Evolutionary conservation across 768 basidiomycete genomes (phyloP).

Genomic region (Mycena alexandri): DNA sequence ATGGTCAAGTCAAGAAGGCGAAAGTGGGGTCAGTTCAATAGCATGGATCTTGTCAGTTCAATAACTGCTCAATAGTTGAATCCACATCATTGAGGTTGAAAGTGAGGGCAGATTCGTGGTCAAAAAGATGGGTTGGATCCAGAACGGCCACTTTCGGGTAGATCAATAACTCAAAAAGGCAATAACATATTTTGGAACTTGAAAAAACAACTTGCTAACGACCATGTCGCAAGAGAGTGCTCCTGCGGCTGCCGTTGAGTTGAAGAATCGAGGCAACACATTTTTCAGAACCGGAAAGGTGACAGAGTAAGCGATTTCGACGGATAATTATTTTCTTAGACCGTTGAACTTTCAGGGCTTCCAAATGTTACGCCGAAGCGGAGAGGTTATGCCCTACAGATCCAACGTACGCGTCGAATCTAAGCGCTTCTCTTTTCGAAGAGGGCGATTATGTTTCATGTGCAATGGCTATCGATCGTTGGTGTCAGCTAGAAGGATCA

Average conservation of each 20-base stretch:
- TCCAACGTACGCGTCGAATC: conserved; percentile 16
- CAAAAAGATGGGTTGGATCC: too few species aligned
- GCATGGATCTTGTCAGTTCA: too few species aligned
- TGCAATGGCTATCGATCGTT: conserved; percentile 15
- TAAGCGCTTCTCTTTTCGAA: conserved; percentile 23
- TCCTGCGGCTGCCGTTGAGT: conserved; percentile 4
- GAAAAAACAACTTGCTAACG: not conserved
- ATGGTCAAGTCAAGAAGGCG: too few species aligned
- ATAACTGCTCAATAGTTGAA: too few species aligned
- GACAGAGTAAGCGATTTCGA: conserved; percentile 1
- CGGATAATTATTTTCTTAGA: not conserved
- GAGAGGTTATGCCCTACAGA: conserved; percentile 13
- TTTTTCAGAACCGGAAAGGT: conserved; percentile 21
- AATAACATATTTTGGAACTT: too few species aligned
- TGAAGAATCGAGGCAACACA: conserved; percentile 17
- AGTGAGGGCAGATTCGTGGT: too few species aligned
- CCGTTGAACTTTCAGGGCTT: conserved; percentile 8
- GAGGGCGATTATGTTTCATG: conserved; percentile 28
- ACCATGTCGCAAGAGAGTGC: not conserved
- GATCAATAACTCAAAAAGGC: too few species aligned
- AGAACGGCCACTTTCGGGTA: too few species aligned
- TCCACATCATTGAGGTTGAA: too few species aligned
- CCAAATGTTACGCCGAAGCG: conserved; percentile 22
- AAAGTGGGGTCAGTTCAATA: too few species aligned
- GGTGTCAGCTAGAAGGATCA: conserved; percentile 7